Base-by-base conservation (phyloP, 352 stramenopile species). In the Phytophthora rubi region DNA sequence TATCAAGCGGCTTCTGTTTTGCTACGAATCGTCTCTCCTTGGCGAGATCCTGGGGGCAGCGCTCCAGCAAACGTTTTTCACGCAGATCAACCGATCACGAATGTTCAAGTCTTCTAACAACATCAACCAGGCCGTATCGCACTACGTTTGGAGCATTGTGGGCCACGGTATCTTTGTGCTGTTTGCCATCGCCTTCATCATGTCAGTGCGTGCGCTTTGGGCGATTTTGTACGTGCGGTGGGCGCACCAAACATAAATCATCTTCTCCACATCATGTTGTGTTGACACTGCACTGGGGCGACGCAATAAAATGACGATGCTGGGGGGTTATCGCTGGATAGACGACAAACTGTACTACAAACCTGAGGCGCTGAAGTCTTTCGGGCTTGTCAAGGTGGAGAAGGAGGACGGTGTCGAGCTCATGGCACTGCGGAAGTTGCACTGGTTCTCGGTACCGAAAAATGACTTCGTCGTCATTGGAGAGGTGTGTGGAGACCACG, bases 91-190 rank as follows among this genome's bases (percentile, higher is more conserved):
- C 59, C 49, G 32, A 6, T 53, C 65, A 26, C 16, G 42, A n/a
- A 21, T 48, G 42, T 21, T 48, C 15, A 48, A 48, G 16, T n/a
- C 42, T 4, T 48, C 42, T 8, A 48, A 48, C 16, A n/a, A 23
- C 42, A 15, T 48, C 18, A 48, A 15, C 8, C 42, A 21, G 42
- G 42, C 42, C 42, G 42, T 48, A 2, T 48, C 42, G 1, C 37
- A 74, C 32, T 74, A 74, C 35, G 48, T 76, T 12, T 76, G 62
- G 68, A 76, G 71, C 23, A 68, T 79, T 15, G 63, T 35, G 1
- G 64, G 62, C 0, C 68, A 79, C 7, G 37, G 57, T 2, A 62
- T 61, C 4, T 67, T 76, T n/a, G 68, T 79, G 5, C 13, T 76
- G 4, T 69, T 37, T 2, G 53, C 70, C 4, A 62, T 70, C 9